These are phyloP conservation scores for Colletotrichum salicis DNA, from an alignment of 2,329 filamentous ascomycete genomes.

Conservation along the genomic window DNA sequence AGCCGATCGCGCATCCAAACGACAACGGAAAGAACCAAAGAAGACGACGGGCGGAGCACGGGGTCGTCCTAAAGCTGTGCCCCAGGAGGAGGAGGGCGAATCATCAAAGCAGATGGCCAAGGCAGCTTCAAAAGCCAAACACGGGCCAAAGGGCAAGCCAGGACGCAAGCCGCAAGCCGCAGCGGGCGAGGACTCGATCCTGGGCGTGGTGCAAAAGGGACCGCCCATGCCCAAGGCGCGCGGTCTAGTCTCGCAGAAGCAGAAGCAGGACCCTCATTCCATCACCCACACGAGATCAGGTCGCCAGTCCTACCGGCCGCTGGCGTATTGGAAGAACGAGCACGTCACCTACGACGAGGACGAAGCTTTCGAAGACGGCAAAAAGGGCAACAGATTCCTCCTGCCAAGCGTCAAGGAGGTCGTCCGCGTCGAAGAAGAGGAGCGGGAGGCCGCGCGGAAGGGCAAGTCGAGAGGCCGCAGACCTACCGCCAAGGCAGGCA, in stretches of 20 bases:
- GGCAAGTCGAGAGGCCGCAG: slow-evolving; percentile 42
- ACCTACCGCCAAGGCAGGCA: slow-evolving; percentile 40
- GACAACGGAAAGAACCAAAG: slow-evolving; percentile 36
- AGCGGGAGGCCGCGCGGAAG: slow-evolving; percentile 41
- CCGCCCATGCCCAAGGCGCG: slow-evolving; percentile 66
- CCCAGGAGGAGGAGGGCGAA: slow-evolving; percentile 36
- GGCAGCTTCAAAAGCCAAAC: slow-evolving; percentile 40
- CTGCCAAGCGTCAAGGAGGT: slow-evolving; percentile 80
- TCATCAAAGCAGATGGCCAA: slow-evolving; percentile 32
- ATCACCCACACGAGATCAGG: slow-evolving; percentile 77
- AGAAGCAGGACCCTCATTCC: slow-evolving; percentile 59
- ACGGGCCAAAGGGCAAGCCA: slow-evolving; percentile 39
- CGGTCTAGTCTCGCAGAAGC: slow-evolving; percentile 64
- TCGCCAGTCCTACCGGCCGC: slow-evolving; percentile 79
- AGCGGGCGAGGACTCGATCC: slow-evolving; percentile 55
- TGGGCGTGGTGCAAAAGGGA: slow-evolving; percentile 60
- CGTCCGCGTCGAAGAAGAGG: slow-evolving; percentile 75
- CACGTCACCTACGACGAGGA: slow-evolving; percentile 75
- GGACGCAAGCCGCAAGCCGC: slow-evolving; percentile 52
- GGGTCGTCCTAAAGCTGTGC: slow-evolving; percentile 39
- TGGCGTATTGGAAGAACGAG: slow-evolving; percentile 91
- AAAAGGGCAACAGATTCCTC: slow-evolving; percentile 59
- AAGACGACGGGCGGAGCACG: slow-evolving; percentile 33
- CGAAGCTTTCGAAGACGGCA: slow-evolving; percentile 57
- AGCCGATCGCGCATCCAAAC: slow-evolving; percentile 35